phyloP scores from a whole-genome alignment of 441 rosid genomes.

The Adansonia madagascariensis region DNA sequence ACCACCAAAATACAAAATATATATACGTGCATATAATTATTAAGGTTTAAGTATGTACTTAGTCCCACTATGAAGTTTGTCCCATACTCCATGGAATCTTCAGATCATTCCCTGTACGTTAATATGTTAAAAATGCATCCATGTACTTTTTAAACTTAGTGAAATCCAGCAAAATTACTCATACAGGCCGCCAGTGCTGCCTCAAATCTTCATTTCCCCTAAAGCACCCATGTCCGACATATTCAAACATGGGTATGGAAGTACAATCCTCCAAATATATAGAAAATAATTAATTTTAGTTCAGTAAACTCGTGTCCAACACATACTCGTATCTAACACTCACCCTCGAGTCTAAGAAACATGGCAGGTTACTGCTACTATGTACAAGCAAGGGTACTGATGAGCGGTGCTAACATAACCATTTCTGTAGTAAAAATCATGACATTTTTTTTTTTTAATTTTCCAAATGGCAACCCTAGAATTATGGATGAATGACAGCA shows the following conservation, averaged over 20 bases:
- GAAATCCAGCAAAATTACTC: slow-evolving; percentile 2
- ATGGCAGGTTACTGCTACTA: not conserved
- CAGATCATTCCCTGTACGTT: not conserved
- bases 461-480: not conserved
- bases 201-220: no score
- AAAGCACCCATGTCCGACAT: no score
- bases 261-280: no score
- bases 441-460: not conserved
- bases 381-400: not conserved
- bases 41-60: not conserved
- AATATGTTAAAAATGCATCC: not conserved
- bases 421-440: not conserved
- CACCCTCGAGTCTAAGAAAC: no score
- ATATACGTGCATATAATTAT: not conserved
- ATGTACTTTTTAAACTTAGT: not conserved
- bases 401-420: not conserved
- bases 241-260: no score
- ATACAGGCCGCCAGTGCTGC: not conserved
- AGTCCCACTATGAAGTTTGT: not conserved
- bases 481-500: not conserved
- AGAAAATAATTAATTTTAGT: no score
- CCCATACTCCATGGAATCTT: not conserved
- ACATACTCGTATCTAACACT: no score
- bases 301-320: no score
- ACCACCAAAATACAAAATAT: slow-evolving; percentile 4